Evolutionary conservation across 2,329 filamentous ascomycete genomes (phyloP).

Genomic region (Talaromyces amestolkiae): DNA sequence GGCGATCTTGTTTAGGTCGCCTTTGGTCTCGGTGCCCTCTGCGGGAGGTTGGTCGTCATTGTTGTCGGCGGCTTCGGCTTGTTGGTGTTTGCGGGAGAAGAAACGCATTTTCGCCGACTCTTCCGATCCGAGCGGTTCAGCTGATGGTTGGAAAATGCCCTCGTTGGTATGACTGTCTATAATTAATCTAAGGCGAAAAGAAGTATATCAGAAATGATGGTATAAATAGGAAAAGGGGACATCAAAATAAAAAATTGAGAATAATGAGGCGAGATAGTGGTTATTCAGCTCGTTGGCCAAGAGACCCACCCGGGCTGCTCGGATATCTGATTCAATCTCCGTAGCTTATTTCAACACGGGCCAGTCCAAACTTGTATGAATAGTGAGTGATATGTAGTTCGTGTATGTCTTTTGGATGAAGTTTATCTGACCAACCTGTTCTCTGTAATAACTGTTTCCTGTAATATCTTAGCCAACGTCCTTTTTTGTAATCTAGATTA

Average conservation of each 20-base stretch:
- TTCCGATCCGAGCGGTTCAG: background rate
- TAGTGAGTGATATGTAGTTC: too few relatives aligned
- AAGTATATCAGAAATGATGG: too few relatives aligned
- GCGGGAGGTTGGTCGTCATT: slow-evolving; percentile 22
- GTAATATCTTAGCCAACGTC: background rate
- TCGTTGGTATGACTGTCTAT: too few relatives aligned
- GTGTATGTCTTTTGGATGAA: background rate
- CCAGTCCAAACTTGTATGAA: background rate
- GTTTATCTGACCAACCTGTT: background rate
- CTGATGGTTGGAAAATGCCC: too few relatives aligned
- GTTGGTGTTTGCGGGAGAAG: slow-evolving; percentile 15
- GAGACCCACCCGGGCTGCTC: background rate
- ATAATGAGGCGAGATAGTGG: background rate
- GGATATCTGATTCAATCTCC: slow-evolving; percentile 4
- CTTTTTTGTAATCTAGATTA: background rate
- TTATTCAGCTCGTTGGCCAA: background rate
- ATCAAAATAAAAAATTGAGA: background rate
- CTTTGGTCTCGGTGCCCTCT: slow-evolving; percentile 7
- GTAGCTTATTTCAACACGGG: background rate
- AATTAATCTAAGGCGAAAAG: too few relatives aligned
- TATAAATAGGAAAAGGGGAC: background rate
- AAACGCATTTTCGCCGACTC: slow-evolving; percentile 10
- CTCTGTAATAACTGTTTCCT: too few relatives aligned
- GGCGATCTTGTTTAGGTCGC: slow-evolving; percentile 29
- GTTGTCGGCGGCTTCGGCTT: background rate